Conservation (phyloP, 1,284 basidiomycete species). For the Cystobasidium pallidum region DNA sequence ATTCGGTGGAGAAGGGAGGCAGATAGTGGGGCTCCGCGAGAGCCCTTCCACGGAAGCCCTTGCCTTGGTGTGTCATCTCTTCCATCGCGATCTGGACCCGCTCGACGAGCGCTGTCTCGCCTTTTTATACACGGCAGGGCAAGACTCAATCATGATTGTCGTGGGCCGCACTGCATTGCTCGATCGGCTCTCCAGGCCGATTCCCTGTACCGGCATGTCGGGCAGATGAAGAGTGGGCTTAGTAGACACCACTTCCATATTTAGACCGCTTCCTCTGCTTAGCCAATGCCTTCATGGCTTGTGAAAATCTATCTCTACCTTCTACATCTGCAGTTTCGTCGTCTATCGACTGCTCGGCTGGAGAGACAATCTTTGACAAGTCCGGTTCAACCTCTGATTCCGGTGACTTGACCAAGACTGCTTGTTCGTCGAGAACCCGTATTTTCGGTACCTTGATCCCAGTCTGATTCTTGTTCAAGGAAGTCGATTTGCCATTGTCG, state of each 20-base stretch:
- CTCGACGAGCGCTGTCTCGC: no score
- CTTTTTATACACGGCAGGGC: no score
- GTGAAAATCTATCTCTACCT: constrained; percentile 17
- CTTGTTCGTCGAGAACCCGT: neutral
- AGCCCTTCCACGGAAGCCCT: no score
- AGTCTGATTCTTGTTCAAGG: neutral
- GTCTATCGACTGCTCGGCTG: neutral
- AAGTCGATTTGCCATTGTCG: neutral
- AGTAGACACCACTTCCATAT: neutral
- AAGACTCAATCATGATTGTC: no score
- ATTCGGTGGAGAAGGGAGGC: no score
- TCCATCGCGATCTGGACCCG: no score
- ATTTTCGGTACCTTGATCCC: neutral
- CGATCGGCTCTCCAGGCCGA: no score
- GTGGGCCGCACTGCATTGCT: no score
- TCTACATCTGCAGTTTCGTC: neutral
- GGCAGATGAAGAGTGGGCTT: neutral
- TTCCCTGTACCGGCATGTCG: no score
- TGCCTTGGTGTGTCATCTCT: no score
- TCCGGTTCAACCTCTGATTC: neutral
- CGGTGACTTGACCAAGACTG: neutral
- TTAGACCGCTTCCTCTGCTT: constrained; percentile 18
- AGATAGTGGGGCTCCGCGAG: no score
- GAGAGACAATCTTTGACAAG: neutral
- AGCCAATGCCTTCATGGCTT: constrained; percentile 29